Evolutionary conservation across 768 basidiomycete genomes (phyloP), one percentile per base, ranked within the genome.

Genomic region (Hebeloma cylindrosporum): DNA sequence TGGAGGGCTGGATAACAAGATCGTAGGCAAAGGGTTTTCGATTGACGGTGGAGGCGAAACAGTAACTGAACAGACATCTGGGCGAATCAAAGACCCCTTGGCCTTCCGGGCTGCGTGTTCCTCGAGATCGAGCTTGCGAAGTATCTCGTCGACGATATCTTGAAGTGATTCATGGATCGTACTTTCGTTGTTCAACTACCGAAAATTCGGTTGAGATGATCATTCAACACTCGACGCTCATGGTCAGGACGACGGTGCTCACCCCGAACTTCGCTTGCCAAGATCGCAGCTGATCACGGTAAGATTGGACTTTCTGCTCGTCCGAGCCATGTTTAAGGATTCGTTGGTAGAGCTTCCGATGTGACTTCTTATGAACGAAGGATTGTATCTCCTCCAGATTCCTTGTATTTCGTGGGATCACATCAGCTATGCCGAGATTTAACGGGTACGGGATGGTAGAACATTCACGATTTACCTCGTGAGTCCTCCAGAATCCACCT

Each of bases 191-290:
- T 37, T 30, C 22, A 37, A 34, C 56, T 51, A 22, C 4, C 17
- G 13, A 7, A 14, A 23, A 1, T 35, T 33, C 31, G 39, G 22
- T 34, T 7, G 22, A 28, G 14, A 14, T 16, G 25, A 23, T 18
- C n/a, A 30, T 4, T 13, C n/a, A 14, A 9, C 7, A 22, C n/a
- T 25, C 30, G 17, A n/a, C 14, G 29, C 2, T 7, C 25, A 33
- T 4, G 38, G 27, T 9, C 2, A 38, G 14, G 14, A 44, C 56
- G n/a, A n/a, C n/a, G n/a, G n/a, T n/a, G n/a, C n/a, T 6, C 22
- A 58, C 57, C 28, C 46, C 49, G 16, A 58, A 50, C 30, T 46
- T 49, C 2, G 30, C 17, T 47, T 55, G 35, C 51, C 51, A 58
- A 22, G n/a, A 17, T 20, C 25, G 36, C 16, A 58, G 45, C 9